Evolutionary conservation across 2,329 filamentous ascomycete species (phyloP).

Genomic region (Beauveria bassiana): DNA sequence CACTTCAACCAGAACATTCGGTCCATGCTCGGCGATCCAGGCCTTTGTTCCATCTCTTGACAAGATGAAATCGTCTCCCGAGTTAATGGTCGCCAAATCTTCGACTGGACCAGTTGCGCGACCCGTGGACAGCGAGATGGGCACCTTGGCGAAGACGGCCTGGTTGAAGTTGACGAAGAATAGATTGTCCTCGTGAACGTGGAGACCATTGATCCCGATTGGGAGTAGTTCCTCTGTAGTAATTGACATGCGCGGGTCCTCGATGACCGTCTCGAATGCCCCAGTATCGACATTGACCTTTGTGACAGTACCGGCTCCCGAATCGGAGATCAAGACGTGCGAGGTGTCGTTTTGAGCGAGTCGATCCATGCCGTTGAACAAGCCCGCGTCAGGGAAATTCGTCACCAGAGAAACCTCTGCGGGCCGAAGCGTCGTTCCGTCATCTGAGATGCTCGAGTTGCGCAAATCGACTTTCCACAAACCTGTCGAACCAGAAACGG

Average conservation of each 20-base stretch:
- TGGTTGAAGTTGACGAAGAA: background rate
- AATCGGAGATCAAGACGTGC: background rate
- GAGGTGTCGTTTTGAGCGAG: background rate
- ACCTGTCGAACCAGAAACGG: background rate
- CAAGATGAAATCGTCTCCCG: background rate
- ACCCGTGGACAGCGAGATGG: background rate
- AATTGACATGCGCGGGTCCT: background rate
- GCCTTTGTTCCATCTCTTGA: background rate
- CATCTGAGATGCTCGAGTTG: background rate
- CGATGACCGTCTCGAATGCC: background rate
- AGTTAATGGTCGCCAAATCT: background rate
- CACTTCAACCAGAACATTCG: background rate
- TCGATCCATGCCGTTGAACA: background rate
- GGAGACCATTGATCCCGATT: background rate
- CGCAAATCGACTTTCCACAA: background rate
- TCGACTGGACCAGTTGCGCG: background rate
- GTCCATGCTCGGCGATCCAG: background rate
- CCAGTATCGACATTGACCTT: background rate
- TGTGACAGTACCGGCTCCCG: background rate
- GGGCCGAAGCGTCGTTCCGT: background rate
- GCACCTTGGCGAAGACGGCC: background rate
- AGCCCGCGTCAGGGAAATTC: background rate
- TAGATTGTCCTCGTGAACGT: background rate
- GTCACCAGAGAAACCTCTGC: background rate
- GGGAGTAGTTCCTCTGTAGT: background rate